Evolutionary conservation across 1,284 basidiomycete genomes (phyloP), one percentile per base, ranked within the genome.

Genomic region (Neolentinus lepideus): DNA sequence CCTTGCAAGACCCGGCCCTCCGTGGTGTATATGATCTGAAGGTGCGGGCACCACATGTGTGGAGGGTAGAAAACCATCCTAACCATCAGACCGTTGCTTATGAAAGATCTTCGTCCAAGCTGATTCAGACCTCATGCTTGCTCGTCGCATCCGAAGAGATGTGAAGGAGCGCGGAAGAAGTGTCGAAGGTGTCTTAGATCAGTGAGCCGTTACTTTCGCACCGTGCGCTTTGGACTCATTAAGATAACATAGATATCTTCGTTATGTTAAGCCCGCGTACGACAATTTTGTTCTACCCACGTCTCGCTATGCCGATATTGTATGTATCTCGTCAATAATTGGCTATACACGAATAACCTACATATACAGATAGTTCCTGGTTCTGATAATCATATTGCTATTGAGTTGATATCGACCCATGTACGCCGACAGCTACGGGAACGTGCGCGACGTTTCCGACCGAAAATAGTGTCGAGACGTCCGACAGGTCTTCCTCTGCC

Each of bases 81-180:
- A n/a, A 1, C 22, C 52, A 4, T 38, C 46, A 1, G n/a, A n/a
- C n/a, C n/a, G 19, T 55, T 19, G 1, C 54, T 54, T 31, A 43
- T 21, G 53, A 36, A 58, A 91, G 89, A 77, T 90, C 1, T 91
- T 89, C 59, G 86, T 90, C 6, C 88, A 90, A 78, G 94, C 92
- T 55, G 96, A 98, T 67, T 90, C 94, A 2, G 96, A 99, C 68
- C 74, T 98, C 12, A 99, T 99, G 96, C 85, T 99, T 46, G 94
- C 96, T 2, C 81, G 96, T 52, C 84, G 96, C 33, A 90, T 99
- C 58, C 79, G 83, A 60, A 78, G 96, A 56, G 96, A 99, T 65
- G 83, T 92, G 6, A 82, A 85, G 61, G 94, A 99, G 68, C 82
- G 96, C 43, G 93, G 92, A 0, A 76, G 96, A 57, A 85, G 81